Evolutionary conservation across 169 alveolate genomes (phyloP).

Genomic region (Cryptosporidium sp.): DNA sequence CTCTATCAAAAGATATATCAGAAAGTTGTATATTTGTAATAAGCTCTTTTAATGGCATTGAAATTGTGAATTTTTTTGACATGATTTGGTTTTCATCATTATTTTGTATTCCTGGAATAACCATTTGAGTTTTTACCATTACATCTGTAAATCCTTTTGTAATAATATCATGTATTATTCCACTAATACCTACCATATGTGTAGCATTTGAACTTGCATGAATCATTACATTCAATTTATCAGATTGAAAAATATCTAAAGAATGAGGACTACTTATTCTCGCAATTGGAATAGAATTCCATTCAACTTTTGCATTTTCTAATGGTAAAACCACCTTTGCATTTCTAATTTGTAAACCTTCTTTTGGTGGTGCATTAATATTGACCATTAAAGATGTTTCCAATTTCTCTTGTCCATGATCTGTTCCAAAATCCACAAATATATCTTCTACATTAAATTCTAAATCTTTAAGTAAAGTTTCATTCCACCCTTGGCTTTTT

Average conservation of each 20-base stretch:
- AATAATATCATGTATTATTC: conserved; percentile 57
- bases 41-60: conserved; percentile 54
- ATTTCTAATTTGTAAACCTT: neutral
- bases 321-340: conserved; percentile 9
- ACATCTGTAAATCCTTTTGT: conserved; percentile 47
- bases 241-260: conserved; percentile 56
- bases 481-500: conserved; percentile 5
- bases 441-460: conserved; percentile 56
- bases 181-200: conserved; percentile 52
- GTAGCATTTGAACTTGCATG: conserved; percentile 57
- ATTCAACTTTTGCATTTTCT: conserved; percentile 36
- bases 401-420: conserved; percentile 30
- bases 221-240: conserved; percentile 14
- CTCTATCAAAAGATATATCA: conserved; percentile 52
- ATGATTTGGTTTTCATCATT: neutral
- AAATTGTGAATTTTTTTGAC: conserved; percentile 41
- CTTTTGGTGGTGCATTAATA: conserved; percentile 40
- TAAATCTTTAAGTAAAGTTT: conserved; percentile 17
- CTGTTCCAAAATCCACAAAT: conserved; percentile 19
- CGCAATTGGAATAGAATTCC: conserved; percentile 61
- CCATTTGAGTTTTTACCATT: conserved; percentile 8
- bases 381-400: conserved; percentile 26
- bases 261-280: conserved; percentile 38
- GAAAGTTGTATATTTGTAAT: conserved; percentile 59
- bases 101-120: neutral